Conservation (phyloP, 2,329 filamentous ascomycete species). For the Hypoxylon sp. region DNA sequence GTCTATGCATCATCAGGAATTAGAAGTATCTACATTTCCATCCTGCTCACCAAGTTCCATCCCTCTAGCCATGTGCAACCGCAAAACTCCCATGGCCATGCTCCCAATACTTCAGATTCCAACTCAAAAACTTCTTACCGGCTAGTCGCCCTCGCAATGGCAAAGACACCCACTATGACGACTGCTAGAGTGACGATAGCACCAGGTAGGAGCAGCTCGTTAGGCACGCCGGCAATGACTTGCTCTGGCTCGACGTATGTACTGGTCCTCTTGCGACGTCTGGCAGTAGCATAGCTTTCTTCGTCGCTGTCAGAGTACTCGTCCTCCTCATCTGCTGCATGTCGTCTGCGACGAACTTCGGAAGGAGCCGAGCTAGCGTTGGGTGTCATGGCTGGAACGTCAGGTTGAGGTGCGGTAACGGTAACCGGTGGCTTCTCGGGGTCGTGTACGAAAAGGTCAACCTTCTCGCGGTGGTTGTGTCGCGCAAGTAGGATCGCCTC, state of each 20-base stretch:
- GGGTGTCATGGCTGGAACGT: conserved; percentile 61
- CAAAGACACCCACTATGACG: conserved; percentile 93
- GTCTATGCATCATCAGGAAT: conserved; percentile 36
- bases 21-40: conserved; percentile 35
- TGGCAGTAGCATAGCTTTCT: conserved; percentile 67
- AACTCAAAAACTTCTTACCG: conserved; percentile 56
- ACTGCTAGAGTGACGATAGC: conserved; percentile 96
- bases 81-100: conserved; percentile 37
- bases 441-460: conserved; percentile 96
- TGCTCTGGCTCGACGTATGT: conserved; percentile 74
- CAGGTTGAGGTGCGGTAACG: conserved; percentile 66
- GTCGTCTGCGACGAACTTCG: conserved; percentile 66
- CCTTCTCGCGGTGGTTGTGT: conserved; percentile 85
- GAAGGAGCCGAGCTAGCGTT: conserved; percentile 62
- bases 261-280: conserved; percentile 63
- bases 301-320: conserved; percentile 72
- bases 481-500: conserved; percentile 91
- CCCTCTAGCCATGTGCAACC: conserved; percentile 10
- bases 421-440: conserved; percentile 88
- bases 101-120: conserved; percentile 8
- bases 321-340: conserved; percentile 60
- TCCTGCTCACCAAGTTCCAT: conserved; percentile 5
- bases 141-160: conserved; percentile 79
- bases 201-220: conserved; percentile 92
- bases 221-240: conserved; percentile 90